Conservation (phyloP, 2,329 filamentous ascomycete species). For the Cordyceps tenuipes region DNA sequence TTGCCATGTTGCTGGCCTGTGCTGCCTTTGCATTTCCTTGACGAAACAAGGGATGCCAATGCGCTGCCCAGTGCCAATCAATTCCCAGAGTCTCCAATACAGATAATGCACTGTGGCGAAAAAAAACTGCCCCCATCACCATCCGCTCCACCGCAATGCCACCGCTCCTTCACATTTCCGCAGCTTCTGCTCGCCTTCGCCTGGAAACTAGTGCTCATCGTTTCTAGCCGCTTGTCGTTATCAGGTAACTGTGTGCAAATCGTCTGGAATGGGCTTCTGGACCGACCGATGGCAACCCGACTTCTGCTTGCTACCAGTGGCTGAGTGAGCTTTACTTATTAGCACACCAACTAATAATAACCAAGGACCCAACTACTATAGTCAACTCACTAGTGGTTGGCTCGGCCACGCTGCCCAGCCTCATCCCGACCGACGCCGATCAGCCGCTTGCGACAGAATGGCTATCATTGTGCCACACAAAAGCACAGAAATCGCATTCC, state of each 20-base stretch:
- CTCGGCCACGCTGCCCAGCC: neutral
- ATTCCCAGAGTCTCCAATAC: neutral
- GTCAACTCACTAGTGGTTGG: too few relatives aligned
- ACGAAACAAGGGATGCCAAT: neutral
- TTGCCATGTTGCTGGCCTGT: neutral
- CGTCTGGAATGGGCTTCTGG: neutral
- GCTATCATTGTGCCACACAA: neutral
- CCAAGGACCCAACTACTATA: too few relatives aligned
- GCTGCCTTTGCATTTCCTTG: neutral
- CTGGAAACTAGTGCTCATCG: slow-evolving; percentile 5
- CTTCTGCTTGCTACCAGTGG: neutral
- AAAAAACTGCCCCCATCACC: neutral
- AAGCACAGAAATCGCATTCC: neutral
- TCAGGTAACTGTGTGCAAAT: neutral
- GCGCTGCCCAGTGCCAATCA: neutral
- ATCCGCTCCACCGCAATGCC: neutral
- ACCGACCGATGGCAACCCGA: too few relatives aligned
- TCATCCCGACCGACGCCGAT: slow-evolving; percentile 3
- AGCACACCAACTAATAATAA: too few relatives aligned
- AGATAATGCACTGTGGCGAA: too few relatives aligned
- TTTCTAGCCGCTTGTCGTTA: neutral
- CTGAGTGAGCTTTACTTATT: neutral
- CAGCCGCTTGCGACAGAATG: slow-evolving; percentile 5
- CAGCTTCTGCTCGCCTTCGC: neutral
- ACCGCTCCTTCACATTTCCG: neutral